These are phyloP conservation scores for Mycotypha africana DNA, from an alignment of 371 early-diverging fungal species.

Conservation along the genomic window DNA sequence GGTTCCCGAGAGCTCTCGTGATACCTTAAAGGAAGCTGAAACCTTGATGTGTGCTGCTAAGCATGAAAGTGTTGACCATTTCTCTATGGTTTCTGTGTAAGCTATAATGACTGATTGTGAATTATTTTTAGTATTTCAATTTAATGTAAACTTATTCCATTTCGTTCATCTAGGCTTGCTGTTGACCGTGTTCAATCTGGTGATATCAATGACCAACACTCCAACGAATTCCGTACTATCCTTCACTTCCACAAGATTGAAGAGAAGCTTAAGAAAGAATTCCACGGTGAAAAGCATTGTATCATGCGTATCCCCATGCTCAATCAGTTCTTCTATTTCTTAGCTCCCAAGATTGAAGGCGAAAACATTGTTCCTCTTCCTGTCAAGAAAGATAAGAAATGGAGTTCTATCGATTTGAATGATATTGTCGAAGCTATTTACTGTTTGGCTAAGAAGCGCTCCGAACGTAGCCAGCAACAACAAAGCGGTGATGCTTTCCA, in stretches of 20 bases:
- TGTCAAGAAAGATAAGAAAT: constrained; percentile 21
- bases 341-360: constrained; percentile 26
- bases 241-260: too few species aligned
- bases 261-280: constrained; percentile 21
- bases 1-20: constrained; percentile 25
- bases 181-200: constrained; percentile 19
- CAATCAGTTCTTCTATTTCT: constrained; percentile 29
- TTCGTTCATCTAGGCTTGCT: constrained; percentile 33
- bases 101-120: too few species aligned
- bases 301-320: constrained; percentile 21
- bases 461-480: constrained; percentile 1
- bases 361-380: constrained; percentile 20
- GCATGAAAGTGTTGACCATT: constrained; percentile 18
- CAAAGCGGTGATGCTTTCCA: background rate
- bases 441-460: constrained; percentile 13
- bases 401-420: constrained; percentile 25
- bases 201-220: too few species aligned
- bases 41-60: constrained; percentile 21
- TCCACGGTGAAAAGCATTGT: constrained; percentile 12
- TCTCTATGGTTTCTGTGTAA: constrained; percentile 32
- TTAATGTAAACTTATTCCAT: too few species aligned
- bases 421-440: constrained; percentile 28
- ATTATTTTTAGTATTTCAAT: too few species aligned
- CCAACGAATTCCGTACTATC: too few species aligned
- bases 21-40: constrained; percentile 28